Evolutionary conservation across 2,329 filamentous ascomycete species (phyloP).

Genomic region (Ophiostoma sp.): DNA sequence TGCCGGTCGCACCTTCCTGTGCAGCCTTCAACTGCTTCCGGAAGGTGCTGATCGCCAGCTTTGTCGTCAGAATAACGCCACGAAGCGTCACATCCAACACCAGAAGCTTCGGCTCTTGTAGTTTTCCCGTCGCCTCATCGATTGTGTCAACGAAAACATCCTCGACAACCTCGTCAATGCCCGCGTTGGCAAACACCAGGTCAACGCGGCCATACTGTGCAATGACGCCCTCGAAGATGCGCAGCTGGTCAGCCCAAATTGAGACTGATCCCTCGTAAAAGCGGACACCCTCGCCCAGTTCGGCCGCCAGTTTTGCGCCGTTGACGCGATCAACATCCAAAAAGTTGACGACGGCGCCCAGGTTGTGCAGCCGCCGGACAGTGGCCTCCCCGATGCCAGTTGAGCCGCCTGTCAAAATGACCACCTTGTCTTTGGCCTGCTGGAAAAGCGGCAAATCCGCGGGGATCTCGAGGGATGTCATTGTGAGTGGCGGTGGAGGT

Average conservation of each 20-base stretch:
- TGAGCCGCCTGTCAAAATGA: constrained; percentile 18
- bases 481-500: background rate
- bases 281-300: background rate
- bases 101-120: constrained; percentile 4
- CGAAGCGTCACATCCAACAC: constrained; percentile 18
- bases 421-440: constrained; percentile 21
- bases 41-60: constrained; percentile 18
- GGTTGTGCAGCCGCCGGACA: background rate
- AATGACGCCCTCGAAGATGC: constrained; percentile 12
- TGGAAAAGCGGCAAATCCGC: constrained; percentile 8
- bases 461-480: constrained; percentile 18
- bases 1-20: background rate
- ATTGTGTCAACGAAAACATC: constrained; percentile 8
- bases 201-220: constrained; percentile 16
- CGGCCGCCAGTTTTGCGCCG: background rate
- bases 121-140: background rate
- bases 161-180: constrained; percentile 19
- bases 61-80: constrained; percentile 12
- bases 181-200: constrained; percentile 23
- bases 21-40: background rate
- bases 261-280: constrained; percentile 19
- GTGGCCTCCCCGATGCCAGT: constrained; percentile 19
- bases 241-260: constrained; percentile 21
- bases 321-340: constrained; percentile 7
- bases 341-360: constrained; percentile 16